Evolutionary conservation across 2,329 filamentous ascomycete species (phyloP).

Genomic region (Blastomyces gilchristii): DNA sequence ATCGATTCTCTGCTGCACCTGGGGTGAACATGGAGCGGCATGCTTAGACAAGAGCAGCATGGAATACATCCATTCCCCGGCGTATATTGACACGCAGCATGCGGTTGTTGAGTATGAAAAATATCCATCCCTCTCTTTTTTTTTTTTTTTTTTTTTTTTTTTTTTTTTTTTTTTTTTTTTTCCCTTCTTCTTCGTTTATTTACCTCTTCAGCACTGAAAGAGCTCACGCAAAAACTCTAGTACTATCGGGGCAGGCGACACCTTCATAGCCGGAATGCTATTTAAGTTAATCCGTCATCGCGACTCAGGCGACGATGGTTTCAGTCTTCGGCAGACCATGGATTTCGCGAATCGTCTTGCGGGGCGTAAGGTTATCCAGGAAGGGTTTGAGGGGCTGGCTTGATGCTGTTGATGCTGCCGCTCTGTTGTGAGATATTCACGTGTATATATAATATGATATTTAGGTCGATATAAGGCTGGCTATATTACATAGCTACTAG

Average conservation of each 20-base stretch:
- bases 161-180: too few relatives aligned
- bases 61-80: slow-evolving; percentile 35
- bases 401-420: slow-evolving; percentile 19
- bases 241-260: slow-evolving; percentile 63
- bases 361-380: slow-evolving; percentile 55
- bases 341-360: slow-evolving; percentile 56
- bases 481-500: too few relatives aligned
- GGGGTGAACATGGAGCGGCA: slow-evolving; percentile 47
- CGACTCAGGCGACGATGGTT: slow-evolving; percentile 26
- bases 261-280: slow-evolving; percentile 62
- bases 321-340: slow-evolving; percentile 42
- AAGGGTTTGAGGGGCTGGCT: slow-evolving; percentile 52
- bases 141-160: too few relatives aligned
- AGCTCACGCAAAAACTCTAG: slow-evolving; percentile 38
- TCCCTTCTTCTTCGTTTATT: too few relatives aligned
- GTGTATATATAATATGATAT: not conserved
- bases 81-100: slow-evolving; percentile 31
- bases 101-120: slow-evolving; percentile 37
- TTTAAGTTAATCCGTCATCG: slow-evolving; percentile 48
- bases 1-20: slow-evolving; percentile 47
- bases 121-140: too few relatives aligned
- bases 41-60: slow-evolving; percentile 33
- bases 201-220: too few relatives aligned
- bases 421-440: not conserved
- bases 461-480: too few relatives aligned